Percentiles rank a stretch among this genome's conserved stretches.
These are phyloP conservation scores for Kluyveromyces marxianus DNA, from an alignment of 1,139 yeast species.

Conservation along the genomic window DNA sequence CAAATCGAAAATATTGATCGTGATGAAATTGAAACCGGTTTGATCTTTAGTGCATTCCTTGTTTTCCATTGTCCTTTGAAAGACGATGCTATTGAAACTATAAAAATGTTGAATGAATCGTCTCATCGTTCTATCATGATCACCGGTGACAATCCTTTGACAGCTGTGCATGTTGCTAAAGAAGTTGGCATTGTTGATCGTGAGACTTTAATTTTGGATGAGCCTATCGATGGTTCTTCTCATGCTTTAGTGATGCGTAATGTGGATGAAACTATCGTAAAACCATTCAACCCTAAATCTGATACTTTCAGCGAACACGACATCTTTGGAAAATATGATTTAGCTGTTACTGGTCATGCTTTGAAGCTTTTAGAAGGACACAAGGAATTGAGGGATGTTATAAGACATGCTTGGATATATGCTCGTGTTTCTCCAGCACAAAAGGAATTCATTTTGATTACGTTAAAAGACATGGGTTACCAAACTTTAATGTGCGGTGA, in stretches of 20 bases:
- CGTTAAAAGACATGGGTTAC: conserved; percentile 83
- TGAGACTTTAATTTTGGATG: conserved; percentile 80
- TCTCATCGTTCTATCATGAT: conserved; percentile 96
- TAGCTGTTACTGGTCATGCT: conserved; percentile 94
- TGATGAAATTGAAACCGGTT: conserved; percentile 64
- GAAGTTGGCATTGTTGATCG: conserved; percentile 83
- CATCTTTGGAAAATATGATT: conserved; percentile 63
- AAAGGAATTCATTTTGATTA: conserved; percentile 82
- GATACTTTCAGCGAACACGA: conserved; percentile 54
- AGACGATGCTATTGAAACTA: conserved; percentile 83
- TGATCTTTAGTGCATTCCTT: conserved; percentile 84
- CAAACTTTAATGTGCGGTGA: conserved; percentile 98
- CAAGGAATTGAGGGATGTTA: conserved; percentile 57
- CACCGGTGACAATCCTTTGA: conserved; percentile 97
- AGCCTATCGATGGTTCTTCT: conserved; percentile 56
- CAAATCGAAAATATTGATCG: conserved; percentile 56
- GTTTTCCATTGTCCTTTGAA: conserved; percentile 97
- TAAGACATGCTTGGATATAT: conserved; percentile 91
- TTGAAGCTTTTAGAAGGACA: conserved; percentile 57
- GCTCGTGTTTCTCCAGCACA: conserved; percentile 97
- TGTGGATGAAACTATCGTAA: conserved; percentile 64
- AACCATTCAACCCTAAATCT: conserved; percentile 54
- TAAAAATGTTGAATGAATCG: conserved; percentile 88
- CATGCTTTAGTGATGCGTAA: conserved; percentile 77
- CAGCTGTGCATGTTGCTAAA: conserved; percentile 96